Conservation (phyloP, 1,284 basidiomycete species). For the Mycena sp. region DNA sequence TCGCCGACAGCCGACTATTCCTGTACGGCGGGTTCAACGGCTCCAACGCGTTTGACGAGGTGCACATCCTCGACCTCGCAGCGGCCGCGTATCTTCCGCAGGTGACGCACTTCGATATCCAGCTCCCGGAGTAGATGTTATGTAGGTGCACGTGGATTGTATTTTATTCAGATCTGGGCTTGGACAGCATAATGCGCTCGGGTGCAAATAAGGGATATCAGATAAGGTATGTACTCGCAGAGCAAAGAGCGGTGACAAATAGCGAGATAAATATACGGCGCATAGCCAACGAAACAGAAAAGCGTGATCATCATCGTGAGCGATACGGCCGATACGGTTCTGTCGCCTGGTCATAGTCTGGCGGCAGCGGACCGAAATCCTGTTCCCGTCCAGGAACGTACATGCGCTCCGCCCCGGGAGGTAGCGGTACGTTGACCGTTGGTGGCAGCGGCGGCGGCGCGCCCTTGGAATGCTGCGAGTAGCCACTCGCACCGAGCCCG, state of each 20-base stretch:
- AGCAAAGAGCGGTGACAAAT: too few species aligned
- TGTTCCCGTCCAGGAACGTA: slow-evolving; percentile 23
- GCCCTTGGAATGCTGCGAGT: neutral
- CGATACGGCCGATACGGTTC: neutral
- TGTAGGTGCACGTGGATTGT: too few species aligned
- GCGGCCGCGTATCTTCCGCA: slow-evolving; percentile 93
- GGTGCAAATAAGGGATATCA: too few species aligned
- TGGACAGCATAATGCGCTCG: too few species aligned
- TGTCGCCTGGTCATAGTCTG: slow-evolving; percentile 25
- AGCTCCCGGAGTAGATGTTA: slow-evolving; percentile 40
- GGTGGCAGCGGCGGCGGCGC: neutral
- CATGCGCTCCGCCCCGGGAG: slow-evolving; percentile 19
- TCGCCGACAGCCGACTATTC: slow-evolving; percentile 87
- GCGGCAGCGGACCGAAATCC: slow-evolving; percentile 25
- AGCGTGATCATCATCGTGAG: too few species aligned
- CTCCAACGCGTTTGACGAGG: slow-evolving; percentile 82
- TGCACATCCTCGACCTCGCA: slow-evolving; percentile 86
- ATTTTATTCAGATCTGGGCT: too few species aligned
- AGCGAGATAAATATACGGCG: too few species aligned
- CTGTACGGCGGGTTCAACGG: slow-evolving; percentile 93
- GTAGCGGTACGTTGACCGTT: slow-evolving; percentile 23
- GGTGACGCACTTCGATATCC: slow-evolving; percentile 81
- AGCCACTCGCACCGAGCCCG: slow-evolving; percentile 1
- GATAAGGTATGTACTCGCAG: too few species aligned
- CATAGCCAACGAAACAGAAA: too few species aligned